Conservation (phyloP, 345 rosid species). For the Erucastrum elatum region DNA sequence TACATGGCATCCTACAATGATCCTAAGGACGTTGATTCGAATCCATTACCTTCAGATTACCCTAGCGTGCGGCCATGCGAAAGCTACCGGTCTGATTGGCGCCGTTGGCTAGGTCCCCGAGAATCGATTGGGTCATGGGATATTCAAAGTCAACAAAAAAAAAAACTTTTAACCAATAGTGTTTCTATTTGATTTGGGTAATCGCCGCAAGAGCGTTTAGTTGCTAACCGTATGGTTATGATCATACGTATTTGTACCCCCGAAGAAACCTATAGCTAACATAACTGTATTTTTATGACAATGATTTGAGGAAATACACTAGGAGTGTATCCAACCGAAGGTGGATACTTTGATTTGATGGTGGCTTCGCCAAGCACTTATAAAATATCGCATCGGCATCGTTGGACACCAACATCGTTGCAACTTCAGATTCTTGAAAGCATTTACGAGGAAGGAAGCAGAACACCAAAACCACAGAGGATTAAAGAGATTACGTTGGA, state of each 20-base stretch:
- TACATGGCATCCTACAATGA: too few relatives aligned
- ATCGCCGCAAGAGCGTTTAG: not conserved
- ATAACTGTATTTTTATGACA: not conserved
- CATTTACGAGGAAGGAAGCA: constrained; percentile 51
- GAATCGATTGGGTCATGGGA: too few relatives aligned
- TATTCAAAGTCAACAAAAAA: too few relatives aligned
- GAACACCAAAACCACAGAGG: constrained; percentile 58
- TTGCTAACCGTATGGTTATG: not conserved
- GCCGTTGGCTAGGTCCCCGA: too few relatives aligned
- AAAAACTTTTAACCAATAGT: too few relatives aligned
- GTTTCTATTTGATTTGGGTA: too few relatives aligned
- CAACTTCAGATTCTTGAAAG: constrained; percentile 68
- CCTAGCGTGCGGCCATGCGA: too few relatives aligned
- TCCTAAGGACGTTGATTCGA: too few relatives aligned
- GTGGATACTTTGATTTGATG: constrained; percentile 48
- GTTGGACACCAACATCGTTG: constrained; percentile 65
- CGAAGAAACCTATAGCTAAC: not conserved
- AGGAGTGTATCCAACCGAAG: constrained; percentile 43
- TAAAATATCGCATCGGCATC: constrained; percentile 57
- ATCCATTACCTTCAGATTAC: too few relatives aligned
- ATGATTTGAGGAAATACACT: not conserved
- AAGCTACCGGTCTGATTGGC: too few relatives aligned
- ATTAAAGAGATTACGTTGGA: constrained; percentile 59
- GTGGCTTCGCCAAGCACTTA: constrained; percentile 41
- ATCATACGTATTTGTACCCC: not conserved